These are phyloP conservation scores for Phascolomyces articulosus DNA, from an alignment of 371 early-diverging fungal species.

Conservation along the genomic window DNA sequence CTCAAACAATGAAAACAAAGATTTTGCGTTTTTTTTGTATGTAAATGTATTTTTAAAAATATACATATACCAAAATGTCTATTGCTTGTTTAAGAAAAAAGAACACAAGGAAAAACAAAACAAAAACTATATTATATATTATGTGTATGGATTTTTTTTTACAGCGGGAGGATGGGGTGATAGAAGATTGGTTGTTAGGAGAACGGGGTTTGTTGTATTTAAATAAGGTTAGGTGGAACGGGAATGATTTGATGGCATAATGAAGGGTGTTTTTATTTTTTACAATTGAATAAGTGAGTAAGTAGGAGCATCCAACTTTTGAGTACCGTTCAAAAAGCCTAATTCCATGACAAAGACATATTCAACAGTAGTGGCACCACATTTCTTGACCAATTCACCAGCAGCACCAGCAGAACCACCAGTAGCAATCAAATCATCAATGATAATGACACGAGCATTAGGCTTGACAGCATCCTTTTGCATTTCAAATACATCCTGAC, in stretches of 20 bases:
- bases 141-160: no score
- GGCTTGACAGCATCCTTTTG: slow-evolving; percentile 79
- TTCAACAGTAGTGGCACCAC: slow-evolving; percentile 78
- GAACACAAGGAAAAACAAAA: no score
- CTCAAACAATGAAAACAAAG: no score
- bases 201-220: no score
- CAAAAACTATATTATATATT: no score
- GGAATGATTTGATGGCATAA: background rate
- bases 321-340: slow-evolving; percentile 79
- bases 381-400: slow-evolving; percentile 76
- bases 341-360: slow-evolving; percentile 94
- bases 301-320: slow-evolving; percentile 79
- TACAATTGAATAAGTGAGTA: slow-evolving; percentile 87
- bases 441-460: slow-evolving; percentile 85
- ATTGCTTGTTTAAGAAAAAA: no score
- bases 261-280: background rate
- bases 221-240: background rate
- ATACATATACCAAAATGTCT: no score
- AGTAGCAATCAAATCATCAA: slow-evolving; percentile 97
- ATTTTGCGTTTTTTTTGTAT: no score
- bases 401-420: slow-evolving; percentile 90
- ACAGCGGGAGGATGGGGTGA: no score
- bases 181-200: no score
- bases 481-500: slow-evolving; percentile 94
- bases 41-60: no score